Evolutionary conservation across 768 basidiomycete species (phyloP).

Genomic region (Hypsizygus marmoreus): DNA sequence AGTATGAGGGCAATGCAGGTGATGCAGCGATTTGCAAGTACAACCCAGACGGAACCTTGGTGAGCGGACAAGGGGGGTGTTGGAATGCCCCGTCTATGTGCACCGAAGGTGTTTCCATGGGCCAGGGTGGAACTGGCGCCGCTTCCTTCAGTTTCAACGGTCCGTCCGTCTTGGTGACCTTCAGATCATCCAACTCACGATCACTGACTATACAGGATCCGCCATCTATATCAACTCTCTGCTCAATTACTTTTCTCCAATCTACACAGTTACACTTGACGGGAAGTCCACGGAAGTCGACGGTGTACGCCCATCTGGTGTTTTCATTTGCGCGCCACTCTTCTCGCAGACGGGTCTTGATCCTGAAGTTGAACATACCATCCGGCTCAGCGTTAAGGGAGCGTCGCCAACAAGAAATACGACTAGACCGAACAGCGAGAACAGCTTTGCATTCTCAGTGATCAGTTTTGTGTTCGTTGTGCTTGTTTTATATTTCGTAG

Average conservation of each 20-base stretch:
- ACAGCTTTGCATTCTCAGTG: constrained; percentile 19
- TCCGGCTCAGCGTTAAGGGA: constrained; percentile 25
- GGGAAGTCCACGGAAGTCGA: constrained; percentile 25
- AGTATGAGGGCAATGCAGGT: constrained; percentile 19
- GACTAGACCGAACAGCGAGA: constrained; percentile 10
- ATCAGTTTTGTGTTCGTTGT: constrained; percentile 23
- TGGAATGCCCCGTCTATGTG: constrained; percentile 20
- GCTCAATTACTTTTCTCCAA: constrained; percentile 19
- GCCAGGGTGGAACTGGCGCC: constrained; percentile 16
- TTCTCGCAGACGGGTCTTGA: constrained; percentile 25
- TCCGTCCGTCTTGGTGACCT: neutral
- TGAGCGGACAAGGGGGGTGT: constrained; percentile 18
- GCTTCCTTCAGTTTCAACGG: constrained; percentile 27
- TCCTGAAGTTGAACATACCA: constrained; percentile 21
- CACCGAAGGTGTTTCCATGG: constrained; percentile 19
- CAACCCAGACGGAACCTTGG: constrained; percentile 8
- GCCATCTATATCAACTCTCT: constrained; percentile 27
- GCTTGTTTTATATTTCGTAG: no score
- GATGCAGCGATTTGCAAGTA: constrained; percentile 10
- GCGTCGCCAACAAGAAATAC: constrained; percentile 18
- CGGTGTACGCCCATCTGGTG: constrained; percentile 16
- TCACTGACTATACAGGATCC: constrained; percentile 16
- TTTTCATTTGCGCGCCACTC: constrained; percentile 23
- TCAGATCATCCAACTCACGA: neutral
- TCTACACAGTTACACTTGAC: constrained; percentile 26